Evolutionary conservation across 2,329 filamentous ascomycete species (phyloP), one percentile per base, ranked within the genome.

Genomic region (Atkinsonella texensis): DNA sequence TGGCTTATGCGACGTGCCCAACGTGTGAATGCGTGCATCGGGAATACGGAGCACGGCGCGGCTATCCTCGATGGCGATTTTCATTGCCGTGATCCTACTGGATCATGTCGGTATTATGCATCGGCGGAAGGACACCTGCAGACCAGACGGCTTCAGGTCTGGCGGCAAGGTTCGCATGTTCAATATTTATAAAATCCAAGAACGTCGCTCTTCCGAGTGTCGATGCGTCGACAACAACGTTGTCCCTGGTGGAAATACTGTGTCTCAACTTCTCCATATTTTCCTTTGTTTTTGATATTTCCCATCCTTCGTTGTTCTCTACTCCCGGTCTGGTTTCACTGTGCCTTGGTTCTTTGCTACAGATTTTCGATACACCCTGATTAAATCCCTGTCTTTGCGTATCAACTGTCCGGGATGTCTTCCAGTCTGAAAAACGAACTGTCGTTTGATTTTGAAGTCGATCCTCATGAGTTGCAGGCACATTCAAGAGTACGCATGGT

Each of bases 371-470:
- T 17, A 44, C 38, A n/a, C 5, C 23, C 31, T 49, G 11, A 2
- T 28, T n/a, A 7, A 13, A 1, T 43, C 18, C 33, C 17, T 6
- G 12, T 28, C 20, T 17, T 50, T 43, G 20, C 41, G 32, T 50
- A 15, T 20, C 46, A 17, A 52, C 51, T 52, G 53, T 50, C 46
- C 49, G 60, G 55, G 42, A 62, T 63, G 55, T 60, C 61, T 32
- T 57, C 58, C 42, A 59, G 58, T 23, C 57, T 62, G 44, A 75
- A 76, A 59, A 67, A 63, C 48, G 63, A 68, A 52, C 58, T 65
- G 41, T 69, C 70, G 38, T 60, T 68, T 48, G 72, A 75, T 56
- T 75, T 75, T 54, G 74, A 79, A 62, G 64, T 70, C 53, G 71
- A 76, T 49, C 65, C 70, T 31, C 62, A 71, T 23, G 55, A 62